phyloP scores from a whole-genome alignment of 148 eudicot species.

The Fagopyrum tataricum region DNA sequence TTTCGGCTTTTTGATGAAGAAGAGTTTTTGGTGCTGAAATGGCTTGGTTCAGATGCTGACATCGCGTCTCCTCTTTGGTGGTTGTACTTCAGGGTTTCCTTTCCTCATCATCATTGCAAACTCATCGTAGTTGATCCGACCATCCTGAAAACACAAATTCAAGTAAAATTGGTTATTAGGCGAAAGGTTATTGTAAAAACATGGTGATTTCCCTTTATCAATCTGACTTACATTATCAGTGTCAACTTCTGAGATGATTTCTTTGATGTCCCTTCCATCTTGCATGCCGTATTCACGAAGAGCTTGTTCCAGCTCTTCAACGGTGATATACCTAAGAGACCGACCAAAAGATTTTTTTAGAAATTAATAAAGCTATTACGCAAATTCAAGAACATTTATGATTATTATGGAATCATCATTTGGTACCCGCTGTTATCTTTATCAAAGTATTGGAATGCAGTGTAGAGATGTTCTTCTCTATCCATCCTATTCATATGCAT shows the following conservation, averaged over 20 bases:
- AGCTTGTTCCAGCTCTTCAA: conserved; percentile 91
- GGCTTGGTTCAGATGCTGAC: conserved; percentile 13
- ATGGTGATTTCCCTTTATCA: background rate
- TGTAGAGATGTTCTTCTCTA: conserved; percentile 89
- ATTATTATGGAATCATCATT: background rate
- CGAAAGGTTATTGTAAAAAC: background rate
- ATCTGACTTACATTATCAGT: conserved; percentile 59
- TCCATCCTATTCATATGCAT: conserved; percentile 98
- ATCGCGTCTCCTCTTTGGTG: conserved; percentile 36
- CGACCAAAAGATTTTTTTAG: background rate
- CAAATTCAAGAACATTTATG: background rate
- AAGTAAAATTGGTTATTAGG: background rate
- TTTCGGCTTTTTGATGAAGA: background rate
- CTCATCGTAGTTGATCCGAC: conserved; percentile 41
- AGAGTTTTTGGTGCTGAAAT: background rate
- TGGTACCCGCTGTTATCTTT: conserved; percentile 92
- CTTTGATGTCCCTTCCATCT: conserved; percentile 73
- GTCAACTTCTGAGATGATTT: conserved; percentile 83
- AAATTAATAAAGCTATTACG: background rate
- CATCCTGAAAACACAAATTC: conserved; percentile 27
- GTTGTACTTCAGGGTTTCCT: conserved; percentile 34
- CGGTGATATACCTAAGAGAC: conserved; percentile 59
- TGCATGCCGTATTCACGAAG: conserved; percentile 75
- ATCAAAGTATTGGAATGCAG: conserved; percentile 94
- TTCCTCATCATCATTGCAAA: conserved; percentile 47